A percentile compares a stretch with the other conserved stretches of the same genome.
These are phyloP conservation scores for Musa schizocarpa DNA, from an alignment of 176 grass and related monocot species.

Conservation along the genomic window DNA sequence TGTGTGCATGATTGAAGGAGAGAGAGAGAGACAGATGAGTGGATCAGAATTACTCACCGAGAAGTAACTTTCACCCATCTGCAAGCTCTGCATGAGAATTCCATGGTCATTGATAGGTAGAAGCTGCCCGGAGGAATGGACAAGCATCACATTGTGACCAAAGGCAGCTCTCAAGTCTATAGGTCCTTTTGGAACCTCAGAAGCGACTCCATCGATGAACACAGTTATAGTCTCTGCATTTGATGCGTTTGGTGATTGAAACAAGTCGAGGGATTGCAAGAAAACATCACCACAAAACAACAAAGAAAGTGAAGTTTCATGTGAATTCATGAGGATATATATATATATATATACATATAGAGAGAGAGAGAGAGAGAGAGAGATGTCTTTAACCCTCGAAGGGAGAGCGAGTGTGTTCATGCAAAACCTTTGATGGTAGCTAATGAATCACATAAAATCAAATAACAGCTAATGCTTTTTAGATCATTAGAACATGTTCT, in stretches of 20 bases:
- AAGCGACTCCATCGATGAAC: slow-evolving; percentile 80
- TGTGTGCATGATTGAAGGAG: background rate
- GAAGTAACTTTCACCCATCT: slow-evolving; percentile 93
- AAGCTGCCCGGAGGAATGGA: slow-evolving; percentile 51
- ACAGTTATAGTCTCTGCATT: slow-evolving; percentile 56
- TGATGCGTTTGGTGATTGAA: background rate
- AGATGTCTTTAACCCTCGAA: no score
- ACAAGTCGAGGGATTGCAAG: background rate
- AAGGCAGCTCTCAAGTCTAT: slow-evolving; percentile 73
- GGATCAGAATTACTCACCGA: slow-evolving; percentile 28
- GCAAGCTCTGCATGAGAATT: slow-evolving; percentile 64
- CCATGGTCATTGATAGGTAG: slow-evolving; percentile 72
- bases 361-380: no score
- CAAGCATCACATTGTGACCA: slow-evolving; percentile 70
- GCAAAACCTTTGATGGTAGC: no score
- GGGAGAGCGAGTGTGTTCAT: no score
- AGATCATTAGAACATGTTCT: no score
- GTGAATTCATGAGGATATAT: no score
- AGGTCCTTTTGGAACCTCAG: slow-evolving; percentile 65
- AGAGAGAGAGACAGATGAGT: background rate
- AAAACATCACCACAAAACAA: background rate
- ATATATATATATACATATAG: no score
- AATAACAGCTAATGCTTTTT: no score
- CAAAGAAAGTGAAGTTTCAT: background rate
- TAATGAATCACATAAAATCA: no score